Evolutionary conservation across 305 asterid genomes (phyloP).

Genomic region (Rubia peregrina): DNA sequence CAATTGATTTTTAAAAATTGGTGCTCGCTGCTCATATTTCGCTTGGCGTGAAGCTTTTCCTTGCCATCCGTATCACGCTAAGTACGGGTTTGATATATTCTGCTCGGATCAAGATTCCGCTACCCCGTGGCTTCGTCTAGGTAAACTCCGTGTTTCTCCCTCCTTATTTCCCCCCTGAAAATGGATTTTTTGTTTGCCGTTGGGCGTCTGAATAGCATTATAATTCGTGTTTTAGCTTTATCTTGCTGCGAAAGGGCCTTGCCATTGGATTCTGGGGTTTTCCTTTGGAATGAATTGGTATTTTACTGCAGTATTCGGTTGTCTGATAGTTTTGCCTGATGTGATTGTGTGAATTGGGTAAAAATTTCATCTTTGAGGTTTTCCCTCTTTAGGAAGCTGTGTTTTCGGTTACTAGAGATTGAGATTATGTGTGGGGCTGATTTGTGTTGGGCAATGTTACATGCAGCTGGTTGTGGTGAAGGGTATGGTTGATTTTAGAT

Average conservation of each 20-base stretch:
- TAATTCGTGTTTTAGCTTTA: slow-evolving; percentile 10
- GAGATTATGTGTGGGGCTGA: neutral
- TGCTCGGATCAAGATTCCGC: too few relatives aligned
- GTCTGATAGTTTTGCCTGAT: neutral
- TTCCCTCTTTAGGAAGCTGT: neutral
- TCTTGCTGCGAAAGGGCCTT: neutral
- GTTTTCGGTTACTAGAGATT: too few relatives aligned
- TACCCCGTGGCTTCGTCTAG: too few relatives aligned
- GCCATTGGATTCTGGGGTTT: slow-evolving; percentile 17
- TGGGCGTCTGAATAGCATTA: neutral
- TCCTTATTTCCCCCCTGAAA: too few relatives aligned
- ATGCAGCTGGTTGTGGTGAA: neutral
- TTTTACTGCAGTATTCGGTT: neutral
- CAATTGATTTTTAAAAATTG: too few relatives aligned
- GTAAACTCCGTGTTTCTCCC: too few relatives aligned
- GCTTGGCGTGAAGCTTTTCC: too few relatives aligned
- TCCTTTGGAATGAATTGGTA: neutral
- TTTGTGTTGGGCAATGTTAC: neutral
- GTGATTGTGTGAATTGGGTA: neutral
- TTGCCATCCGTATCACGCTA: too few relatives aligned
- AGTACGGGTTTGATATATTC: too few relatives aligned
- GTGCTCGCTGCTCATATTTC: too few relatives aligned
- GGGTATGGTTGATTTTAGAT: neutral
- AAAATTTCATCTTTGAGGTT: neutral
- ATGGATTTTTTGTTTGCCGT: neutral